These are phyloP conservation scores for Pelargonium nanum DNA, from an alignment of 345 rosid species.

Conservation along the genomic window DNA sequence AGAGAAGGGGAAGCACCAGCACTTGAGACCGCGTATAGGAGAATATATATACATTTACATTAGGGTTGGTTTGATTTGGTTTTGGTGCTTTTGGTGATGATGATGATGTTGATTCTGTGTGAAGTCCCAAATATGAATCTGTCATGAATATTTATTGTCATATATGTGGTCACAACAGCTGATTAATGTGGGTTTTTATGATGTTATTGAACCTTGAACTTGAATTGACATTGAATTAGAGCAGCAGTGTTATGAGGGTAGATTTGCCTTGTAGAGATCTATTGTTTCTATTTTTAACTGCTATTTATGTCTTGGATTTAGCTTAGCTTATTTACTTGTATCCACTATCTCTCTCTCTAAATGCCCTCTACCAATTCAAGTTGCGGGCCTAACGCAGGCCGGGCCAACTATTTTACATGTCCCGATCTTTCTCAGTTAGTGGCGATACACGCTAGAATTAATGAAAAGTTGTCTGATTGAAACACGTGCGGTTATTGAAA, in stretches of 20 bases:
- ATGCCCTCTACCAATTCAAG: too few relatives aligned
- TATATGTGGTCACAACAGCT: neutral
- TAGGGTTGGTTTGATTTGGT: slow-evolving; percentile 7
- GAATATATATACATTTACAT: slow-evolving; percentile 12
- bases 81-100: too few relatives aligned
- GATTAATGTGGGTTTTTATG: neutral
- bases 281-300: neutral
- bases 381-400: too few relatives aligned
- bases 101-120: neutral
- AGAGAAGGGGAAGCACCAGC: slow-evolving; percentile 50
- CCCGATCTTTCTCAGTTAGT: too few relatives aligned
- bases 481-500: too few relatives aligned
- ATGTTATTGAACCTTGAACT: neutral
- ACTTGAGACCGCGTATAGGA: slow-evolving; percentile 18
- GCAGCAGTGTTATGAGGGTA: neutral
- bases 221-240: neutral
- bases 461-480: too few relatives aligned
- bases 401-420: too few relatives aligned
- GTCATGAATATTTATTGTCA: neutral
- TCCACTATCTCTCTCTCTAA: too few relatives aligned
- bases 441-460: too few relatives aligned
- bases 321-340: too few relatives aligned
- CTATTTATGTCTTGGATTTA: neutral
- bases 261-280: neutral
- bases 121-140: neutral